Base-by-base conservation (phyloP, 2,329 filamentous ascomycete genomes). In the Clarireedia monteithiana region DNA sequence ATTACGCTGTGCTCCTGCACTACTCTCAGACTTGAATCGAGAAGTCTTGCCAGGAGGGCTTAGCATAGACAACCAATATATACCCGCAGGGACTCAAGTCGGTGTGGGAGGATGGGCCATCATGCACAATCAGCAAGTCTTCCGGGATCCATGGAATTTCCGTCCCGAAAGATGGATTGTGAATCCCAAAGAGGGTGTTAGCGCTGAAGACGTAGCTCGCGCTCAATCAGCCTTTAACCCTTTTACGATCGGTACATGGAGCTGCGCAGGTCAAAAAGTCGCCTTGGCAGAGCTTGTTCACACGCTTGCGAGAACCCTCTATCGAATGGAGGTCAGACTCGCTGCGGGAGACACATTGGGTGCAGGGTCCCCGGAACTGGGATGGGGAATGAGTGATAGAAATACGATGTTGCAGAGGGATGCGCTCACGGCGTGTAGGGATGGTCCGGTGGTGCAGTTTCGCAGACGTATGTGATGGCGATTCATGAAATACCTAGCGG, bases 351-450 rank as follows among this genome's bases (percentile, higher is more conserved):
- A 38, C 9, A 80, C 81, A 59, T 75, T 77, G 2, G 78, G 76
- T 10, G 77, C 81, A 71, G 79, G 80, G 6, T 70, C 70, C 40
- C 62, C 67, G 4, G 72, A 72, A 27, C 67, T 74, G 5, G 78
- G 52, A 27, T 48, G 48, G 48, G 36, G 48, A 20, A 42, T 15
- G 20, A 50, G 48, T 4, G 20, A 26, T 26, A 42, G 23, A 12
- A 40, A 50, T 10, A 23, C 30, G 10, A 42, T 50, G 4, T 14
- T 42, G 38, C 6, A 42, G 6, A 26, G 30, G n/a, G 48, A 50
- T 50, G 38, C 20, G 12, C 42, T 20, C 27, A 26, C 42, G 27
- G 20, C 24, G 23, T 5, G 15, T 3, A 42, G 36, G 24, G n/a
- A 40, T 50, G 48, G 48, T 9, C 48, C 48, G 27, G 42, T 42